Conservation (phyloP, 768 basidiomycete genomes). For the Leccinum uliginosum region DNA sequence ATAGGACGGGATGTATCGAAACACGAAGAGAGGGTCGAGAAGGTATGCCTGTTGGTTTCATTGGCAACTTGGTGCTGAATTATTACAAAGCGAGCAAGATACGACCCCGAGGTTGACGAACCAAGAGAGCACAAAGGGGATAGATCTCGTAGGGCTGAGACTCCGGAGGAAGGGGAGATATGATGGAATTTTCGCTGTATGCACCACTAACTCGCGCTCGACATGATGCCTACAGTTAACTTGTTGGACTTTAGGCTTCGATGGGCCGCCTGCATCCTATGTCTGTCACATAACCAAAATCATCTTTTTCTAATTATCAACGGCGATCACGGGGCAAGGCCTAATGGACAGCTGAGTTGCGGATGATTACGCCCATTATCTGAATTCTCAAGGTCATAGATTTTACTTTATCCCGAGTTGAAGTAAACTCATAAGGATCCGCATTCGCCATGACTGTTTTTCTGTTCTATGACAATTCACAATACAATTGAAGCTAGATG, state of each 20-base stretch:
- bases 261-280: not conserved
- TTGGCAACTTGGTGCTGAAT: constrained; percentile 8
- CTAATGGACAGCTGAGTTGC: not conserved
- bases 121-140: constrained; percentile 40
- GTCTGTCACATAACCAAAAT: not conserved
- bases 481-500: not conserved
- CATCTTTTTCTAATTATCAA: not conserved
- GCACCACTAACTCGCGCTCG: not conserved
- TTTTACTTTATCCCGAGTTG: constrained; percentile 1
- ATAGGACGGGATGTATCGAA: constrained; percentile 31
- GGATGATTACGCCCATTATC: not conserved
- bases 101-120: constrained; percentile 45
- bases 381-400: constrained; percentile 3
- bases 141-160: constrained; percentile 54
- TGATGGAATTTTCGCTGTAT: constrained; percentile 31
- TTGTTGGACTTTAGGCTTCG: not conserved
- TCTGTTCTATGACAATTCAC: not conserved
- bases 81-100: constrained; percentile 46
- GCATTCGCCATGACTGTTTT: not conserved
- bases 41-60: constrained; percentile 40
- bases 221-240: constrained; percentile 1
- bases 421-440: constrained; percentile 5
- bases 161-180: constrained; percentile 87
- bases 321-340: not conserved
- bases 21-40: constrained; percentile 58